Conservation (phyloP, 805 yeast genomes). For the Candida ulmi region DNA sequence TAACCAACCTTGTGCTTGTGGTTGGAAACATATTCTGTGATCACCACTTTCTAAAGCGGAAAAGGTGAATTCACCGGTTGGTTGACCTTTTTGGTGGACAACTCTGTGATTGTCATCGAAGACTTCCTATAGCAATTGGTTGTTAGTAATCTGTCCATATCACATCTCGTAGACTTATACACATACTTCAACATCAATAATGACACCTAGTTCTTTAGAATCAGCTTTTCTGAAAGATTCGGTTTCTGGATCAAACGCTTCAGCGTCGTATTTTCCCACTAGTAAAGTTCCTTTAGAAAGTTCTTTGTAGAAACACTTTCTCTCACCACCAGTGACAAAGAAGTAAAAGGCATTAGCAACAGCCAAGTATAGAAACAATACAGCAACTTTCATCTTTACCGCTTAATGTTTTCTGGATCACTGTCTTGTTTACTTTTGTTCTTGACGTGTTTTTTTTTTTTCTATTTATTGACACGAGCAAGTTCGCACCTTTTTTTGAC, state of each 20-base stretch:
- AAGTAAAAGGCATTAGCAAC: slow-evolving; percentile 39
- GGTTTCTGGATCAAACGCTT: slow-evolving; percentile 33
- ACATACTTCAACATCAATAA: slow-evolving; percentile 37
- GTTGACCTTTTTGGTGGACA: slow-evolving; percentile 59
- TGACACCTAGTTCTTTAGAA: slow-evolving; percentile 30
- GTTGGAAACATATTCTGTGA: slow-evolving; percentile 64
- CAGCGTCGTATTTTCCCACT: slow-evolving; percentile 44
- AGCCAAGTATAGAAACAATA: slow-evolving; percentile 15
- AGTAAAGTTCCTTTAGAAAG: slow-evolving; percentile 43
- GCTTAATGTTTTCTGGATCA: no score
- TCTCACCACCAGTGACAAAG: slow-evolving; percentile 45
- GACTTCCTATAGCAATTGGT: slow-evolving; percentile 38
- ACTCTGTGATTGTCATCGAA: slow-evolving; percentile 76
- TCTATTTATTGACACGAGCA: no score
- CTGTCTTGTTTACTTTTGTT: no score
- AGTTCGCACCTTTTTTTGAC: no score
- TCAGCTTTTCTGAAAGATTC: slow-evolving; percentile 29
- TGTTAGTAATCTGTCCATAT: no score
- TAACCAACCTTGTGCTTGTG: slow-evolving; percentile 56
- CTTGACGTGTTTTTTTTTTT: no score
- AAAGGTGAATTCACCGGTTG: slow-evolving; percentile 67
- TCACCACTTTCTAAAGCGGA: slow-evolving; percentile 74
- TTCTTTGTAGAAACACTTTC: slow-evolving; percentile 53
- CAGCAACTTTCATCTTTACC: not conserved
- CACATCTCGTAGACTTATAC: no score